Conservation (phyloP, 2,329 filamentous ascomycete species). For the Hypomyces rosellus region DNA sequence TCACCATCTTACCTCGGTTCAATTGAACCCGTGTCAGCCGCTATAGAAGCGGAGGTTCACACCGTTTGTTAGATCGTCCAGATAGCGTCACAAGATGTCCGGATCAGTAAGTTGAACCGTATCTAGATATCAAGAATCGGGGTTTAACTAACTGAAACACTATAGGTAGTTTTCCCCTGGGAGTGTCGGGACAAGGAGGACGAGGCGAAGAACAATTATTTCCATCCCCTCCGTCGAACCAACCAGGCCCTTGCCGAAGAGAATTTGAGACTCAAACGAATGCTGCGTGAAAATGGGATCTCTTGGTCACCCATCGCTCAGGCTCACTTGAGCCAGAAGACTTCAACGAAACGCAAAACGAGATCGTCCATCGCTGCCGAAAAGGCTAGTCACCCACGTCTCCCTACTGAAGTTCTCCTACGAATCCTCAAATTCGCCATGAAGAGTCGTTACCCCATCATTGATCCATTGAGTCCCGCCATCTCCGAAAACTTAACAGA, state of each 20-base stretch:
- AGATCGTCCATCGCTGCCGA: constrained; percentile 22
- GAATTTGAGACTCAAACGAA: constrained; percentile 43
- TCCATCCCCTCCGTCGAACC: constrained; percentile 41
- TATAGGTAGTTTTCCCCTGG: constrained; percentile 36
- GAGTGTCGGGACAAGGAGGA: constrained; percentile 49
- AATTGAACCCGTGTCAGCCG: too few species aligned
- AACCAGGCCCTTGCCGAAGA: constrained; percentile 42
- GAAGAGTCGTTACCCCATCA: constrained; percentile 42
- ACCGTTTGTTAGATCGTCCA: too few species aligned
- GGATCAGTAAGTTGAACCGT: constrained; percentile 3
- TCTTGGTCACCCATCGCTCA: constrained; percentile 39
- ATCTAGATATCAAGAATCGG: neutral
- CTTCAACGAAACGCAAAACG: constrained; percentile 28
- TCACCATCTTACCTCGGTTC: too few species aligned
- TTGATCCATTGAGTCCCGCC: constrained; percentile 46
- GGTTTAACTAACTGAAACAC: neutral
- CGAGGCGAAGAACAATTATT: constrained; percentile 41
- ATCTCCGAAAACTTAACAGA: constrained; percentile 38
- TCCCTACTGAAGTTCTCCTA: constrained; percentile 48
- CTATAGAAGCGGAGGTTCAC: too few species aligned
- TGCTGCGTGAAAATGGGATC: constrained; percentile 47
- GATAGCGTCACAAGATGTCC: neutral
- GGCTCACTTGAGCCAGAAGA: constrained; percentile 26
- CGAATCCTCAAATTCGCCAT: constrained; percentile 46
- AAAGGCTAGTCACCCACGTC: constrained; percentile 31